Percentiles rank a stretch among this genome's conserved stretches.
Conservation (phyloP, 116 monocot genomes). For the Zostera marina region DNA sequence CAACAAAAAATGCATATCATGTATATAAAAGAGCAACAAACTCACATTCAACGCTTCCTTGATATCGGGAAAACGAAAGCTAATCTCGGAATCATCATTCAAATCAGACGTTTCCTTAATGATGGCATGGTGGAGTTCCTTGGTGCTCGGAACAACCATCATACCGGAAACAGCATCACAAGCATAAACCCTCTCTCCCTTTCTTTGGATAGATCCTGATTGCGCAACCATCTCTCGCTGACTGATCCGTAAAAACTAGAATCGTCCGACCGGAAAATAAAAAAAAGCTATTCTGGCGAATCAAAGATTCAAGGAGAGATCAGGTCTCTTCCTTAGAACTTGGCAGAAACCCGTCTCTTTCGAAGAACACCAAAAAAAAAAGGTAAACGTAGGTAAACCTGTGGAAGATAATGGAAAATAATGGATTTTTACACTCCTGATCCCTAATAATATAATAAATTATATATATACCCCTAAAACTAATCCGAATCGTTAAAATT, state of each 20-base stretch:
- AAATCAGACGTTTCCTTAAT: neutral
- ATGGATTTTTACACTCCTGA: too few species aligned
- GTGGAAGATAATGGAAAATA: too few species aligned
- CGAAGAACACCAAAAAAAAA: too few species aligned
- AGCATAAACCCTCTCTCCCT: constrained; percentile 10
- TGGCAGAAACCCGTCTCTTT: too few species aligned
- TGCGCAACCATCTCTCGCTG: constrained; percentile 15
- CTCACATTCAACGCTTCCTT: constrained; percentile 19
- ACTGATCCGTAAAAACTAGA: neutral
- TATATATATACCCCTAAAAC: too few species aligned
- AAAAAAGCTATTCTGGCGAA: too few species aligned
- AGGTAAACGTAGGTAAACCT: too few species aligned
- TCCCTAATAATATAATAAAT: too few species aligned
- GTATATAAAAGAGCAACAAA: neutral
- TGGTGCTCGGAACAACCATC: constrained; percentile 13
- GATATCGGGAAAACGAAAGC: constrained; percentile 27
- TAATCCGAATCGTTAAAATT: too few species aligned
- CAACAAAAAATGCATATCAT: neutral
- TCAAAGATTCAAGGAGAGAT: too few species aligned
- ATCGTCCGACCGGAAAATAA: too few species aligned
- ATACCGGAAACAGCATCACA: constrained; percentile 8
- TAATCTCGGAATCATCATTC: neutral
- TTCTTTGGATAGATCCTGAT: constrained; percentile 15
- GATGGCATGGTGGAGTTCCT: constrained; percentile 11
- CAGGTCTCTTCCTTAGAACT: too few species aligned